Evolutionary conservation across 257 asterid genomes (phyloP).

Genomic region (Rehmannia glutinosa): DNA sequence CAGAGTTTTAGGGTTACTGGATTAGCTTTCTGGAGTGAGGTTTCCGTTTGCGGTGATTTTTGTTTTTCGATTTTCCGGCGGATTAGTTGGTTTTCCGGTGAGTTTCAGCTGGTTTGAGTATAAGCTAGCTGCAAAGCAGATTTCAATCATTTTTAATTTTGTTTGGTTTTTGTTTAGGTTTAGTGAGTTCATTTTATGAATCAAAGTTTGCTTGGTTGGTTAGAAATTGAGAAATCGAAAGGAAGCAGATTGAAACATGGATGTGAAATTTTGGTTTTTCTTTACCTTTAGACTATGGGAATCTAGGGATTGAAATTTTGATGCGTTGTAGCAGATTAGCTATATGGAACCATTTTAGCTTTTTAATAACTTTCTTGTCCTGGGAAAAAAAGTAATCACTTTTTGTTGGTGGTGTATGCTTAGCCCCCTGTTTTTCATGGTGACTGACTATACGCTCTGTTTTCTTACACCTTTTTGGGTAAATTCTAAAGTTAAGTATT

Average conservation of each 20-base stretch:
- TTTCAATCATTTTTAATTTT: background rate
- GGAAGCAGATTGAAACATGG: background rate
- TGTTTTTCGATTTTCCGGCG: slow-evolving; percentile 18
- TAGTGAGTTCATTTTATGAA: background rate
- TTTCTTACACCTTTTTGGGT: background rate
- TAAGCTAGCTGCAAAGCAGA: slow-evolving; percentile 1
- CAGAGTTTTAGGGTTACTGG: slow-evolving; percentile 31
- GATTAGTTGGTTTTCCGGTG: slow-evolving; percentile 29
- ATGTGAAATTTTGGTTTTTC: background rate
- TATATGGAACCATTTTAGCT: background rate
- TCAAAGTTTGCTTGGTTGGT: background rate
- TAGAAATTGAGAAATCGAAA: background rate
- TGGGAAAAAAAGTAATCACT: background rate
- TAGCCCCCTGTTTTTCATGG: background rate
- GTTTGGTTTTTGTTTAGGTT: background rate
- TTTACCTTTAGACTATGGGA: background rate
- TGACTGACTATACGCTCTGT: too few species aligned
- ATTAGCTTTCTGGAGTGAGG: background rate
- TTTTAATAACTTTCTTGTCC: too few species aligned
- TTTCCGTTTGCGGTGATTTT: slow-evolving; percentile 1
- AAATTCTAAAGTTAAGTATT: too few species aligned
- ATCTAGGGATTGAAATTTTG: background rate
- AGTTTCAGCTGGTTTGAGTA: slow-evolving; percentile 20
- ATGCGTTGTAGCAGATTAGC: background rate
- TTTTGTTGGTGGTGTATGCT: background rate